Evolutionary conservation across 2,329 filamentous ascomycete species (phyloP).

Genomic region (Monosporascus ibericus): DNA sequence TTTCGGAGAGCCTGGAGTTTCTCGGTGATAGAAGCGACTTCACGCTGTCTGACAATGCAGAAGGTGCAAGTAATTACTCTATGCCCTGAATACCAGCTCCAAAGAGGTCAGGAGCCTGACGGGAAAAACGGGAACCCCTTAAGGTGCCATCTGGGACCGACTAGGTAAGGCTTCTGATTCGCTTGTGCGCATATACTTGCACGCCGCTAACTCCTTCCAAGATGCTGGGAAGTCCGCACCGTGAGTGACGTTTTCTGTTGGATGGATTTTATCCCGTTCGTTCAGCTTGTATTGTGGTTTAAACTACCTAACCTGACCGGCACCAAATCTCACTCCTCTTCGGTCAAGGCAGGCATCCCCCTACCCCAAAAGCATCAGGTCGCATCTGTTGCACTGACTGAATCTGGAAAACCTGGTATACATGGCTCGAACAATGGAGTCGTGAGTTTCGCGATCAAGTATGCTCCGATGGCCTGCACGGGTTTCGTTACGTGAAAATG

Average conservation of each 20-base stretch:
- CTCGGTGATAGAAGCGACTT: conserved; percentile 41
- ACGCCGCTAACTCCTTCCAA: conserved; percentile 16
- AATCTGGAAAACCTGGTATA: conserved; percentile 21
- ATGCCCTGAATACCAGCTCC: too few relatives aligned
- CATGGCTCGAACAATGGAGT: conserved; percentile 38
- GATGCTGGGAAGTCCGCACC: conserved; percentile 35
- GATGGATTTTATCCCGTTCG: neutral
- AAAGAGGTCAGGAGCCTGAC: too few relatives aligned
- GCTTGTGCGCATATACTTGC: neutral
- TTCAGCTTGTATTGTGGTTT: neutral
- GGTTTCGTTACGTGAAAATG: conserved; percentile 46
- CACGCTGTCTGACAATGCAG: conserved; percentile 39
- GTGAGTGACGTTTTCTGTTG: neutral
- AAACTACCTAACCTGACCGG: neutral
- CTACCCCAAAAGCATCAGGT: neutral
- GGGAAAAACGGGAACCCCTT: conserved; percentile 12
- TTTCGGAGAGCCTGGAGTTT: conserved; percentile 42
- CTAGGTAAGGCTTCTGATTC: conserved; percentile 27
- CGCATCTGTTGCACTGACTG: neutral
- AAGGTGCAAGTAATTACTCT: neutral
- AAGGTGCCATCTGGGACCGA: conserved; percentile 40
- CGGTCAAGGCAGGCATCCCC: too few relatives aligned
- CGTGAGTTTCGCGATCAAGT: conserved; percentile 37
- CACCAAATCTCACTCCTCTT: neutral
- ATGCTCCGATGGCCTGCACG: conserved; percentile 46